Evolutionary conservation across 2,329 filamentous ascomycete species (phyloP).

Genomic region (Ophiostoma fasciatum): DNA sequence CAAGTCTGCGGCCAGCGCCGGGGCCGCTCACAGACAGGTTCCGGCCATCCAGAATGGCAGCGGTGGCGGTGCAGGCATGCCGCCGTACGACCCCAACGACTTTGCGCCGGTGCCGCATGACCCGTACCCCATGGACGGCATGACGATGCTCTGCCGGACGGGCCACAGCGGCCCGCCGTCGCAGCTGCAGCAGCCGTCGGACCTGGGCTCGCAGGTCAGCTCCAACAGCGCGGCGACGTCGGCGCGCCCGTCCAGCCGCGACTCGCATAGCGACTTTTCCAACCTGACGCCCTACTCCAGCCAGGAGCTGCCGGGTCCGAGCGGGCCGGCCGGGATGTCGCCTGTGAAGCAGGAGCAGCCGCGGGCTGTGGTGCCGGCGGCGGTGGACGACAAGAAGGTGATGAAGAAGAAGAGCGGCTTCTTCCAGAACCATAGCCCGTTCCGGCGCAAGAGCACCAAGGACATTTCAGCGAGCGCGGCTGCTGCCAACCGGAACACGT

Average conservation of each 20-base stretch:
- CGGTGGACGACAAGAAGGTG: conserved; percentile 49
- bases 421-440: conserved; percentile 85
- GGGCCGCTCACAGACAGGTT: no score
- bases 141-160: conserved; percentile 90
- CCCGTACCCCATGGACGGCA: conserved; percentile 85
- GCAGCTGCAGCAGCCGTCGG: conserved; percentile 21
- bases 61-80: no score
- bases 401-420: conserved; percentile 67
- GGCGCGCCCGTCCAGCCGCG: conserved; percentile 65
- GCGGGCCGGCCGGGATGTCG: conserved; percentile 57
- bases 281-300: conserved; percentile 82
- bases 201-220: conserved; percentile 36
- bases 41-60: no score
- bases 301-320: conserved; percentile 63
- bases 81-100: conserved; percentile 35
- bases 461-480: conserved; percentile 31
- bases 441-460: conserved; percentile 81
- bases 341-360: conserved; percentile 42
- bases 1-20: no score
- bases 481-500: conserved; percentile 40
- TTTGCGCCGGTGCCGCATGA: conserved; percentile 70
- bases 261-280: conserved; percentile 83
- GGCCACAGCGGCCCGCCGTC: conserved; percentile 15
- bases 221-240: conserved; percentile 34
- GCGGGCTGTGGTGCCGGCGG: conserved; percentile 25